phyloP scores from a whole-genome alignment of 495 filamentous ascomycete species.

The Aspergillus egyptiacus region DNA sequence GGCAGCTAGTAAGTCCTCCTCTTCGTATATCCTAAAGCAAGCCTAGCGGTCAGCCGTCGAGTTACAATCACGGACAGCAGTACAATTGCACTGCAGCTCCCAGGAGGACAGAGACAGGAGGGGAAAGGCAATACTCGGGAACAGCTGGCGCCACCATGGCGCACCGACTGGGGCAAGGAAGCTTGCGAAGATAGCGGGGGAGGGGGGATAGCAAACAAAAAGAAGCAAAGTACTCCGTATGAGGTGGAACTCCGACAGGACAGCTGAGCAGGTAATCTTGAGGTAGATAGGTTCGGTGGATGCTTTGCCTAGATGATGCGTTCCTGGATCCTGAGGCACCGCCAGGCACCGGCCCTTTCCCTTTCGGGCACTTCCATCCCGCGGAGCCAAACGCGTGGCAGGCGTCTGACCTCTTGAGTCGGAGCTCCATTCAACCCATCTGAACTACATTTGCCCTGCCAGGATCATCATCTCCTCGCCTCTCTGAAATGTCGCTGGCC shows the following conservation, averaged over 20 bases:
- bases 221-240: constrained; percentile 4
- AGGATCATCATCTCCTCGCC: background rate
- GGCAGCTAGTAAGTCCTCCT: constrained; percentile 76
- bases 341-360: constrained; percentile 24
- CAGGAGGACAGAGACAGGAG: constrained; percentile 29
- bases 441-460: constrained; percentile 6
- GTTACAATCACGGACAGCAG: constrained; percentile 3
- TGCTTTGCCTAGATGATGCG: no score
- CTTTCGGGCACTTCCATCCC: constrained; percentile 22
- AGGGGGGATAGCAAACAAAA: background rate
- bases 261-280: background rate
- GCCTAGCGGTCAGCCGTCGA: constrained; percentile 17
- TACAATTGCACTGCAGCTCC: constrained; percentile 22
- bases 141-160: constrained; percentile 85
- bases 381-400: constrained; percentile 26
- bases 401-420: constrained; percentile 16
- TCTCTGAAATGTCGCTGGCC: constrained; percentile 22
- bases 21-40: constrained; percentile 72
- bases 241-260: constrained; percentile 6
- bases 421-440: no score
- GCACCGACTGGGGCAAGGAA: constrained; percentile 27
- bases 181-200: background rate
- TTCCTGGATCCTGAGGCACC: constrained; percentile 24
- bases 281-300: constrained; percentile 1
- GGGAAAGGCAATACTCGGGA: constrained; percentile 63